Evolutionary conservation across 371 early-diverging fungal genomes (phyloP).

Genomic region (Apophysomyces sp.): DNA sequence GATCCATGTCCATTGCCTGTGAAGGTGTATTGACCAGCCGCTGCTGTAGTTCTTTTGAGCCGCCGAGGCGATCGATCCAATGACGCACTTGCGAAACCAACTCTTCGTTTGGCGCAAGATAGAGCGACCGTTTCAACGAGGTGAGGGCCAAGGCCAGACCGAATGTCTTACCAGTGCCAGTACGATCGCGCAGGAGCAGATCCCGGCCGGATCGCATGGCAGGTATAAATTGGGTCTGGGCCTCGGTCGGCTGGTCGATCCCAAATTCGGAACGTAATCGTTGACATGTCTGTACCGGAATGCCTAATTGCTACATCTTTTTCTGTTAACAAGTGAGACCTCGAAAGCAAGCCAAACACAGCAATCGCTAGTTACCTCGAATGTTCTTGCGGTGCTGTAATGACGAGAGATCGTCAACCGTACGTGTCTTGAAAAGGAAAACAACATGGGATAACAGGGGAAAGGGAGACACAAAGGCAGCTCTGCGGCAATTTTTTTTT

Average conservation of each 20-base stretch:
- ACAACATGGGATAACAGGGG: too few species aligned
- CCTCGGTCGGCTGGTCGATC: constrained; percentile 47
- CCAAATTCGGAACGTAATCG: constrained; percentile 46
- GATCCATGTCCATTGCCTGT: constrained; percentile 10
- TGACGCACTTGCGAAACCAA: constrained; percentile 76
- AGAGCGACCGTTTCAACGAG: constrained; percentile 46
- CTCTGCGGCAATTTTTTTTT: too few species aligned
- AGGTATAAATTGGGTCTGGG: constrained; percentile 61
- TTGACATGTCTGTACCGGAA: constrained; percentile 39
- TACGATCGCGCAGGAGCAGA: constrained; percentile 66
- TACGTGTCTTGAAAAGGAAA: not conserved
- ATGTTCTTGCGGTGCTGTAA: not conserved
- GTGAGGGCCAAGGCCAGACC: constrained; percentile 60
- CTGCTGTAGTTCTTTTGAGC: not conserved
- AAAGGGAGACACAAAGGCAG: too few species aligned
- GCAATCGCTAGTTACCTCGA: not conserved
- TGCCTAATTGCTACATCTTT: constrained; percentile 49
- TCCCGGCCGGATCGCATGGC: constrained; percentile 54
- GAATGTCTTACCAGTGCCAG: constrained; percentile 84
- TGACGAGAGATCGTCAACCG: not conserved
- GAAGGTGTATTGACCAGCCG: not conserved
- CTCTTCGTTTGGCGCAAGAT: constrained; percentile 87
- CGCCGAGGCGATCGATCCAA: constrained; percentile 37
- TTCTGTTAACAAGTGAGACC: too few species aligned
- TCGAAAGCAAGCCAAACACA: too few species aligned